Evolutionary conservation across 768 basidiomycete species (phyloP).

Genomic region (button mushroom (Agaricus bisporus)): DNA sequence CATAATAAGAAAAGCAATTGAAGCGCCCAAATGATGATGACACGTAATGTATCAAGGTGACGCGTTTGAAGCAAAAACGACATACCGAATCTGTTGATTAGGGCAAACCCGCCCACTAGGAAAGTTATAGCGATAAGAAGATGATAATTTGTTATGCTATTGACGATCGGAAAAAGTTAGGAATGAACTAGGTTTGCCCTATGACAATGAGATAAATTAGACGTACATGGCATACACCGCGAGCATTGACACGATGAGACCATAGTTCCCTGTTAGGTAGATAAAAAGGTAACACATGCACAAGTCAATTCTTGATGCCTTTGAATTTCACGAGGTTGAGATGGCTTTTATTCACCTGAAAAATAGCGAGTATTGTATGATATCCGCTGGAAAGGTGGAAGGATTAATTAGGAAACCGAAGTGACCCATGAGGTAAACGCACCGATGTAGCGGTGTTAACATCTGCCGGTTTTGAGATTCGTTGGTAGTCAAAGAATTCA

Average conservation of each 20-base stretch:
- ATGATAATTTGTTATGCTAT: constrained; percentile 73
- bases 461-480: constrained; percentile 80
- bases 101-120: constrained; percentile 86
- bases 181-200: background rate
- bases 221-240: constrained; percentile 83
- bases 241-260: constrained; percentile 66
- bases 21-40: background rate
- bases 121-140: constrained; percentile 82
- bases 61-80: constrained; percentile 4
- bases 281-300: too few relatives aligned
- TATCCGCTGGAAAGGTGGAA: constrained; percentile 56
- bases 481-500: constrained; percentile 83
- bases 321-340: background rate
- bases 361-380: constrained; percentile 93
- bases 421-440: constrained; percentile 20
- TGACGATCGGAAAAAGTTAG: background rate
- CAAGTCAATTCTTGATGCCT: too few relatives aligned
- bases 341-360: constrained; percentile 44
- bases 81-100: constrained; percentile 87
- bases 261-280: constrained; percentile 69
- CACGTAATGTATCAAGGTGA: background rate
- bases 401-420: background rate
- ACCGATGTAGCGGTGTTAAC: constrained; percentile 75
- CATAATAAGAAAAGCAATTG: constrained; percentile 1
- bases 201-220: background rate